phyloP scores from a whole-genome alignment of 305 asterid genomes.

The Fraxinus sp. region DNA sequence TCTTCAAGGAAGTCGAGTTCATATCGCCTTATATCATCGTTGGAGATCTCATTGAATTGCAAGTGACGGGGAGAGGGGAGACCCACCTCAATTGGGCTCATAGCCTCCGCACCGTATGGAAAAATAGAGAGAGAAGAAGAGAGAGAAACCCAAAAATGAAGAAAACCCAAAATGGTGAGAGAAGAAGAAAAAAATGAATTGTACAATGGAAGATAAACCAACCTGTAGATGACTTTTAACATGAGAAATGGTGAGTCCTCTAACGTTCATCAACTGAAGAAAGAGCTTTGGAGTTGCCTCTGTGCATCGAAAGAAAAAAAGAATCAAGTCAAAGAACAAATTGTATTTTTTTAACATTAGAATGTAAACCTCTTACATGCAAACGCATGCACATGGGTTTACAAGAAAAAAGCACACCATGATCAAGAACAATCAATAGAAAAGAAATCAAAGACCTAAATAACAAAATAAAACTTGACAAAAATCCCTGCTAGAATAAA shows the following conservation, averaged over 20 bases:
- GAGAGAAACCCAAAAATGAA: neutral
- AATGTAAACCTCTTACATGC: neutral
- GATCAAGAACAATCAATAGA: neutral
- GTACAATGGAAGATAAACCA: neutral
- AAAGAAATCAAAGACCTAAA: neutral
- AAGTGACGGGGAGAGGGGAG: no score
- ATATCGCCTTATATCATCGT: no score
- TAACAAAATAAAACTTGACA: neutral
- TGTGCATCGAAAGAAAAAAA: conserved; percentile 12
- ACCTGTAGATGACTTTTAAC: conserved; percentile 88
- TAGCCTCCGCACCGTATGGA: no score
- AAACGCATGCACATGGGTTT: neutral
- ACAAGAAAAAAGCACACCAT: neutral
- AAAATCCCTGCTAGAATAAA: neutral
- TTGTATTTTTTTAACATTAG: neutral
- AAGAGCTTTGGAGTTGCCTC: conserved; percentile 78
- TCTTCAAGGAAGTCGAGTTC: no score
- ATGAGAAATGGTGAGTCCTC: conserved; percentile 78
- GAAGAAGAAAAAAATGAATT: neutral
- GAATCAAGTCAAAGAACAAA: neutral
- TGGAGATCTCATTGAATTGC: no score
- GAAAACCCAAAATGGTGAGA: neutral
- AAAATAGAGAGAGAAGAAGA: no score
- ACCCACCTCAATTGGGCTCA: no score
- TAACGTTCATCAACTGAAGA: conserved; percentile 68